These are phyloP conservation scores for Piedraia hortae DNA, from an alignment of 2,329 filamentous ascomycete genomes.

Conservation along the genomic window DNA sequence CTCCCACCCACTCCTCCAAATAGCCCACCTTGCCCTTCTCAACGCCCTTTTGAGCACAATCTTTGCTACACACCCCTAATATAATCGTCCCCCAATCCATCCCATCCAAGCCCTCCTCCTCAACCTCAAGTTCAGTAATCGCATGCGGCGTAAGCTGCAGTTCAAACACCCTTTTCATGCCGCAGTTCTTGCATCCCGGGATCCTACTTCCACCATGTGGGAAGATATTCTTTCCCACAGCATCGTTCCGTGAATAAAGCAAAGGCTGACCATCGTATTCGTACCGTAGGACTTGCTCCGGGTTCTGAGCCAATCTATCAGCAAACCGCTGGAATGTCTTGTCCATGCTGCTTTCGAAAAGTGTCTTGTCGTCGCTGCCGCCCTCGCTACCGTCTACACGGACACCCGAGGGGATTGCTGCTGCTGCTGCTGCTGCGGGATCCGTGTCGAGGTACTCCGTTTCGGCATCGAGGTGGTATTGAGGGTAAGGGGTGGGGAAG, in stretches of 20 bases:
- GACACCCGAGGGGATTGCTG: slow-evolving; percentile 10
- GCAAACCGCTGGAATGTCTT: slow-evolving; percentile 24
- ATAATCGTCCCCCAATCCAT: slow-evolving; percentile 98
- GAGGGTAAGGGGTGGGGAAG: slow-evolving; percentile 44
- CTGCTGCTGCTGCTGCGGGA: neutral
- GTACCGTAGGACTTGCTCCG: slow-evolving; percentile 24
- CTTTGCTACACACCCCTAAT: slow-evolving; percentile 52
- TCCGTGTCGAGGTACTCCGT: slow-evolving; percentile 47
- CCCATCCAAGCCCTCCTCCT: slow-evolving; percentile 39
- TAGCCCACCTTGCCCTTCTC: slow-evolving; percentile 40
- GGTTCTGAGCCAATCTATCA: slow-evolving; percentile 22
- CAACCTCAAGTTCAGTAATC: slow-evolving; percentile 62
- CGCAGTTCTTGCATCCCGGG: slow-evolving; percentile 53
- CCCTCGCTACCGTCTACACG: slow-evolving; percentile 8
- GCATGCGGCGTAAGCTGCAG: slow-evolving; percentile 76
- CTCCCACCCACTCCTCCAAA: slow-evolving; percentile 86
- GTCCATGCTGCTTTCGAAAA: slow-evolving; percentile 22
- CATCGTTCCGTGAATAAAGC: slow-evolving; percentile 54
- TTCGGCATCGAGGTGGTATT: slow-evolving; percentile 63
- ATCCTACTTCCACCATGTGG: slow-evolving; percentile 21
- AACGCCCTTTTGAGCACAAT: slow-evolving; percentile 39
- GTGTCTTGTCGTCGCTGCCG: slow-evolving; percentile 16
- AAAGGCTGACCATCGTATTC: slow-evolving; percentile 25
- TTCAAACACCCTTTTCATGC: slow-evolving; percentile 54
- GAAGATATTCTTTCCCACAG: slow-evolving; percentile 36